Evolutionary conservation across 2,329 filamentous ascomycete genomes (phyloP).

Genomic region (Diaporthe nobilis): DNA sequence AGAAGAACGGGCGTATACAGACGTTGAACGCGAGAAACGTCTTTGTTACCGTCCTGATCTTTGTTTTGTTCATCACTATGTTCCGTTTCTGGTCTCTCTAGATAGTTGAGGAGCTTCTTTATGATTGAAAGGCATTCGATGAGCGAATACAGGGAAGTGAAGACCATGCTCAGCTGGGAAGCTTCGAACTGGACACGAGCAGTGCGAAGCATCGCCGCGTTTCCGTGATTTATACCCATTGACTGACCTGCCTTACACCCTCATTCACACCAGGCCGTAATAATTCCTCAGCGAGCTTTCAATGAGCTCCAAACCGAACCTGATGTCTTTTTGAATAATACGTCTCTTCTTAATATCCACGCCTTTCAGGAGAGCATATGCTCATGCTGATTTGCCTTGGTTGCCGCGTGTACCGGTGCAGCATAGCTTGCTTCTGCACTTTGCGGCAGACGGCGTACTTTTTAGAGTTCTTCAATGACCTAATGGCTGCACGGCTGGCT

Average conservation of each 20-base stretch:
- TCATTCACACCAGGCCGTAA: neutral
- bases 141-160: neutral
- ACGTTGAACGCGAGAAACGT: too few species aligned
- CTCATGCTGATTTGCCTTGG: neutral
- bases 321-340: neutral
- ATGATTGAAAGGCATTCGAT: neutral
- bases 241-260: too few species aligned
- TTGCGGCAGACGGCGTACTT: neutral
- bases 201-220: neutral
- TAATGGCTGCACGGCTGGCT: too few species aligned
- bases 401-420: neutral
- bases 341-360: neutral
- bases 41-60: neutral
- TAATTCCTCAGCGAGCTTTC: neutral
- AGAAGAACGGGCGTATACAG: neutral
- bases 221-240: too few species aligned
- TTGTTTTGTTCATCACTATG: neutral
- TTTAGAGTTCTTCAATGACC: neutral
- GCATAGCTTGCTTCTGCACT: neutral
- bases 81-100: neutral
- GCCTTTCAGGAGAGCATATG: neutral
- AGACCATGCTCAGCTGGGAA: neutral
- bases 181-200: neutral
- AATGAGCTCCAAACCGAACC: neutral
- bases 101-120: neutral